Evolutionary conservation across 768 basidiomycete genomes (phyloP), one percentile per base, ranked within the genome.

Genomic region (Phanerodontia chrysosporium): DNA sequence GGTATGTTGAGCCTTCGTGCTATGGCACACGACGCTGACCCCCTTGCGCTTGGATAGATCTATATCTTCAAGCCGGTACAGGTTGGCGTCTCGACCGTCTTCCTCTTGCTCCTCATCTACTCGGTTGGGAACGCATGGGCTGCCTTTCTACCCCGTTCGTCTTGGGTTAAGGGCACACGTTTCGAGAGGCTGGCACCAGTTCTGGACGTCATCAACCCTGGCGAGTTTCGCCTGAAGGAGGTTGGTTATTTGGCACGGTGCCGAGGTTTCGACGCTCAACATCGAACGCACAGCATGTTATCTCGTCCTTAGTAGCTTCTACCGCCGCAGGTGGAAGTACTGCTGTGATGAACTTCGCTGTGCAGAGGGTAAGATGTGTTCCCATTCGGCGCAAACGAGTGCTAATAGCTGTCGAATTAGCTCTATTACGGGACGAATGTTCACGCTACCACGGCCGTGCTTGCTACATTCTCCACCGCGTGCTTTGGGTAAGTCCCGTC

Each of bases 391-490:
- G 24, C 18, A 14, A 48, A 9, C 27, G 18, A 18, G 28, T 44
- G 35, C 42, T 42, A 46, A 28, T 49, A 28, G 42, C 12, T 8
- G n/a, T 48, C n/a, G 39, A 4, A 18, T n/a, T 18, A 84, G 83
- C 76, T 86, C 2, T 86, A 81, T 66, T 87, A 86, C 65, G 73
- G 81, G 58, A 82, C 81, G 2, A 71, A 83, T 32, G 80, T 85
- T 2, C 73, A 75, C 45, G 80, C 82, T 0, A 74, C 78, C 0
- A 83, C 83, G 1, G 83, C 83, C 7, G 72, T 85, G 29, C 76
- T 87, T 9, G 81, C 83, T 0, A 85, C 83, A 0, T 85, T 85
- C 69, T 85, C 83, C 2, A 84, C 84, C 0, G 82, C 81, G 3
- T 83, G 82, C 66, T 85, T 86, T 67, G 83, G 83, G 39, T 42